Evolutionary conservation across 2,329 filamentous ascomycete genomes (phyloP).

Genomic region (Graphium sp.): DNA sequence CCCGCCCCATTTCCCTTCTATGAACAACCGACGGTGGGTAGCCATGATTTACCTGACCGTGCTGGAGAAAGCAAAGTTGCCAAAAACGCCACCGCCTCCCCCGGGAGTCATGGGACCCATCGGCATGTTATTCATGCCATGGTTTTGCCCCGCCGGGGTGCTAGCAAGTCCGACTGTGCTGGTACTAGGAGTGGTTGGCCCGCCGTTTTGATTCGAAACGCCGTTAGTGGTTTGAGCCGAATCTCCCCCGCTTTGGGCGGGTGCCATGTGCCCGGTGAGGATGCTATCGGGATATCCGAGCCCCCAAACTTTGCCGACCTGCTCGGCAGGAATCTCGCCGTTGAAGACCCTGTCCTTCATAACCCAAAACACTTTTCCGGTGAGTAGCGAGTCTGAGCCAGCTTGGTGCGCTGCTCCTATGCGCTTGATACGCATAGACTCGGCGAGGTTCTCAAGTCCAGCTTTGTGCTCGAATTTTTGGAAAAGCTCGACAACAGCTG

Average conservation of each 20-base stretch:
- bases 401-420: constrained; percentile 81
- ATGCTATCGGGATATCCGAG: constrained; percentile 51
- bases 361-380: constrained; percentile 88
- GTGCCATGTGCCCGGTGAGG: constrained; percentile 19
- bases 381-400: constrained; percentile 84
- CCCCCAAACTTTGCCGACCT: constrained; percentile 85
- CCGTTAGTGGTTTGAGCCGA: constrained; percentile 27
- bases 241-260: constrained; percentile 19
- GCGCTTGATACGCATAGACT: constrained; percentile 80
- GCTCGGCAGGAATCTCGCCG: constrained; percentile 63
- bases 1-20: neutral
- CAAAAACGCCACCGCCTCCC: constrained; percentile 58
- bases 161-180: constrained; percentile 29
- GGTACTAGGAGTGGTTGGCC: constrained; percentile 54
- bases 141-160: constrained; percentile 27
- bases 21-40: neutral
- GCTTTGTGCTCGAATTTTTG: constrained; percentile 80
- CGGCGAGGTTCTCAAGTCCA: constrained; percentile 82
- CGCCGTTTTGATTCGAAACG: too few relatives aligned
- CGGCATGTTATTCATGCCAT: constrained; percentile 37
- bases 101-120: constrained; percentile 67
- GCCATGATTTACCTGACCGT: constrained; percentile 12
- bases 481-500: constrained; percentile 54
- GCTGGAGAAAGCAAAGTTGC: constrained; percentile 45
- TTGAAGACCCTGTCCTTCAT: constrained; percentile 80